Conservation (phyloP, 352 stramenopile genomes). For the Peronospora destructor region DNA sequence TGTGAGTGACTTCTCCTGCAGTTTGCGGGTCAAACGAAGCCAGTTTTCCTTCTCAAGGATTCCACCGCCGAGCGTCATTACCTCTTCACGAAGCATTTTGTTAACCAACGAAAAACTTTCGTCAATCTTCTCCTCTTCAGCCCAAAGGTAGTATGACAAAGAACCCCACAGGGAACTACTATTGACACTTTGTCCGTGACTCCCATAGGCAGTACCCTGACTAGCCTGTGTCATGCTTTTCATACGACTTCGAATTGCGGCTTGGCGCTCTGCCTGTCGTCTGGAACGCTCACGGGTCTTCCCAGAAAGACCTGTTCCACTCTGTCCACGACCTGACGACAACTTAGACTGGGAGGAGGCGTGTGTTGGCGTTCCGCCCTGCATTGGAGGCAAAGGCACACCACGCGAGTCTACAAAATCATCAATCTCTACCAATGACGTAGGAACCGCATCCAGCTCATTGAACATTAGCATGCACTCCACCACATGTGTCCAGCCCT, state of each 20-base stretch:
- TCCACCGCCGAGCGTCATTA: slow-evolving; percentile 60
- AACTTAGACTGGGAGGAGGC: slow-evolving; percentile 29
- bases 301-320: slow-evolving; percentile 59
- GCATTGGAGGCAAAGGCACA: slow-evolving; percentile 71
- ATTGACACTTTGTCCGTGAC: slow-evolving; percentile 23
- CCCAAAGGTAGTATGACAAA: slow-evolving; percentile 78
- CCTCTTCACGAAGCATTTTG: slow-evolving; percentile 66
- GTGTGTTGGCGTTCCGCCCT: slow-evolving; percentile 27
- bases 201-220: slow-evolving; percentile 41
- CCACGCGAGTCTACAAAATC: slow-evolving; percentile 82
- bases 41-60: slow-evolving; percentile 84
- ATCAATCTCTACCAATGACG: slow-evolving; percentile 84
- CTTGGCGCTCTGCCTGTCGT: slow-evolving; percentile 72
- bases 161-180: slow-evolving; percentile 77
- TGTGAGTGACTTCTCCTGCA: slow-evolving; percentile 54
- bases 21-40: slow-evolving; percentile 72
- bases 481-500: slow-evolving; percentile 74
- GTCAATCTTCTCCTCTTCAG: slow-evolving; percentile 75
- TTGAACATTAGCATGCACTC: slow-evolving; percentile 87
- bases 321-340: slow-evolving; percentile 21
- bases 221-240: slow-evolving; percentile 64
- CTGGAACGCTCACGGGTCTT: slow-evolving; percentile 76
- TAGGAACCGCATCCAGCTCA: slow-evolving; percentile 76
- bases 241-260: slow-evolving; percentile 73
- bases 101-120: slow-evolving; percentile 77